Base-by-base conservation (phyloP, 2,329 filamentous ascomycete species). In the Ilyonectria destructans region DNA sequence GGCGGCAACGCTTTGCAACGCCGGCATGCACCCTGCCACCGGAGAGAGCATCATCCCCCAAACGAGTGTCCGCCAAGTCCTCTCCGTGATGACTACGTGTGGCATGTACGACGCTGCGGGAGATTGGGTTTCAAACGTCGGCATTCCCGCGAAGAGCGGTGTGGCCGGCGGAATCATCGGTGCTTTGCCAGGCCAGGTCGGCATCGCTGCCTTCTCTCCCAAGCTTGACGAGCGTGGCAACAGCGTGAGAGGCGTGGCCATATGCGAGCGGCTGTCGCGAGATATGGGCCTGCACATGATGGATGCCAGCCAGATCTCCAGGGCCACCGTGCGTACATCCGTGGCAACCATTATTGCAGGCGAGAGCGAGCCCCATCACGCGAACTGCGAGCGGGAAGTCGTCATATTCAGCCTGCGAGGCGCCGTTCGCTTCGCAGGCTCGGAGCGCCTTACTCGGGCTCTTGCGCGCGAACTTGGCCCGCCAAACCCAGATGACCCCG, bases 71-170 rank as follows among this genome's bases (percentile, higher is more conserved):
- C 78, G 81, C 8, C 81, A 83, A 51, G 80, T 83, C 0, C 74
- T 83, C 2, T 82, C 81, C 9, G 78, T 83, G 62, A 83, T 83
- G 80, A 82, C 81, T 1, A 83, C 81, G 1, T 83, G 81, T 49
- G 80, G 81, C 33, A 83, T 82, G 80, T 83, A 83, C 69, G 77
- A 82, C 69, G 79, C 80, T n/a, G 80, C 80, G 0, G 80, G 80
- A 5, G 79, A 81, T 56, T 82, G 80, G 80, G 78, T 82, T 1
- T 81, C 80, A 7, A 78, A 75, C 23, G 78, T 82, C 6, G 80
- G 80, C 2, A 81, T 82, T 33, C 80, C 80, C 0, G 80, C 80
- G 17, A 82, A 82, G 73, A 80, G 78, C 52, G 80, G 80, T 33
- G 78, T 80, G 0, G 74, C 78, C 7, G 78, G 78, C 6, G 78